Base-by-base conservation (phyloP, 2,329 filamentous ascomycete species). In the Aureobasidium mangrovei region DNA sequence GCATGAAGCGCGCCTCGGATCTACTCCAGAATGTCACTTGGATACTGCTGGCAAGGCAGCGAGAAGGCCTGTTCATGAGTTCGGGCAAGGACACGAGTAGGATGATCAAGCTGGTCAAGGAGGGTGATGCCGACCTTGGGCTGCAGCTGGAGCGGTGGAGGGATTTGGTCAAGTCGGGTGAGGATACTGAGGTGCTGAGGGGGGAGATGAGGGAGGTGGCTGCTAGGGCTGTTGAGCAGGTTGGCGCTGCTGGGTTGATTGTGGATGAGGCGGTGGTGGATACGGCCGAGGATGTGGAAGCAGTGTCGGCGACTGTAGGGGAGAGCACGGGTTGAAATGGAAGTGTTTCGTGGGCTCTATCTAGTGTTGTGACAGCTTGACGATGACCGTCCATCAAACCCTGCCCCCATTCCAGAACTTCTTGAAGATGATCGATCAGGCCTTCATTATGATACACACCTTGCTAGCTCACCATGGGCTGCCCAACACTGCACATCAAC, bases 81-180 rank as follows among this genome's bases (percentile, higher is more conserved):
- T 62, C 63, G 3, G 67, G 67, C 7, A 68, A 65, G 49, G 67
- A 69, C 47, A 68, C 67, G 3, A 67, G 60, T 26, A 58, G 65
- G 40, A 67, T 69, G 66, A 65, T 69, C 43, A 64, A 62, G 54
- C 60, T 59, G 45, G 65, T 60, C 29, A 58, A 60, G 18, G 48
- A 53, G 24, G 61, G 60, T 4, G 59, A 66, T 48, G 55, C 43
- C 1, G 64, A 60, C n/a, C 57, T 58, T 27, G 61, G 53, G 8
- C 56, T 46, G 40, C 59, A 61, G 53, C 48, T 69, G 42, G 60
- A 61, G 9, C 46, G 49, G 8, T 67, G 64, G 60, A 63, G 62
- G 44, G 62, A 64, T 41, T 57, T 59, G 49, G 52, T 68, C 26
- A 67, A 67, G 46, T 48, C 57, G 32, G 64, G 64, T 1, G 49